phyloP scores from a whole-genome alignment of 371 early-diverging fungal species.

The Apophysomyces ossiformis region DNA sequence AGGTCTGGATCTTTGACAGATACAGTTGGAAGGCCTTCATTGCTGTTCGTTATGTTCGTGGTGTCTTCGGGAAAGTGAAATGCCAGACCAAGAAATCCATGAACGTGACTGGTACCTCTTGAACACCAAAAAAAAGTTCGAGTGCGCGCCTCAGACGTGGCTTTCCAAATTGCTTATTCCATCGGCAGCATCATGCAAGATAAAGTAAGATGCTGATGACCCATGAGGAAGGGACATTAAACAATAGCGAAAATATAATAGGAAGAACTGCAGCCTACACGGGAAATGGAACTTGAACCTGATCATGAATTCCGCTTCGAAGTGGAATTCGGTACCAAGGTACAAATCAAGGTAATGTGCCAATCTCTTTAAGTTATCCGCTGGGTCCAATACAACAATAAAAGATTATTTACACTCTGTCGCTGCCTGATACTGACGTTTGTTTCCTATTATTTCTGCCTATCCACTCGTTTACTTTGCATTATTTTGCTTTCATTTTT shows the following conservation, averaged over 20 bases:
- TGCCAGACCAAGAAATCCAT: background rate
- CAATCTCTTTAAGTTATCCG: background rate
- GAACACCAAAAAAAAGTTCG: background rate
- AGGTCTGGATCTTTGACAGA: constrained; percentile 19
- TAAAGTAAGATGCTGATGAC: background rate
- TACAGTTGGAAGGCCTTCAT: constrained; percentile 23
- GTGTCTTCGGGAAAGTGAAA: background rate
- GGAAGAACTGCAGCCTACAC: constrained; percentile 27
- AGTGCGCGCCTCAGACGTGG: background rate
- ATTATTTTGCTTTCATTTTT: background rate
- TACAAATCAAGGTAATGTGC: constrained; percentile 56
- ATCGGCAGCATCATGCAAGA: constrained; percentile 4
- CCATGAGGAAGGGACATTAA: background rate
- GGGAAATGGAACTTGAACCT: constrained; percentile 52
- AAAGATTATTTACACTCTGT: constrained; percentile 3
- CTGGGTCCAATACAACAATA: background rate
- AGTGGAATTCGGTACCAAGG: constrained; percentile 59
- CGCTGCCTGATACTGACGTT: constrained; percentile 8
- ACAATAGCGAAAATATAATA: background rate
- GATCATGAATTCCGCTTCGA: constrained; percentile 81
- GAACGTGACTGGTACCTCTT: constrained; percentile 6
- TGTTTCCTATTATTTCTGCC: constrained; percentile 1
- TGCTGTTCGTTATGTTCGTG: constrained; percentile 2
- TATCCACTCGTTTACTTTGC: too few species aligned
- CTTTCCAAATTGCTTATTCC: background rate